Evolutionary conservation across 441 rosid species (phyloP), one percentile per base, ranked within the genome.

Genomic region (Adansonia rubrostipa): DNA sequence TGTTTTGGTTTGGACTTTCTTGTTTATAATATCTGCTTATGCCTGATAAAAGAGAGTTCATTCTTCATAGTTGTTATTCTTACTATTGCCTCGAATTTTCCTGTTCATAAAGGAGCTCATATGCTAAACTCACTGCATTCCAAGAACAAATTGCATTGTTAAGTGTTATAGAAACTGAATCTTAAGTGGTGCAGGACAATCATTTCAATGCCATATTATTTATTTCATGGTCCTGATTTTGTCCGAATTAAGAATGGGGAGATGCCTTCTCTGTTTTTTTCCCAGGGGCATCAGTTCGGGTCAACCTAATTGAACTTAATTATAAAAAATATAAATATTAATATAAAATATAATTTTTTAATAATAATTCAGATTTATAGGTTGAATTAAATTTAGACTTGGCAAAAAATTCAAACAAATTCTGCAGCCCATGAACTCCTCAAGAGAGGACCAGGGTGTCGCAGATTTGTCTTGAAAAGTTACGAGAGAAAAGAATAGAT

Each of bases 371-470:
- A 33, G 36, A 33, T 33, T 33, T 33, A 33, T 33, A 3, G 36
- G 36, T 33, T 33, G 36, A 33, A 33, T 33, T 33, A 33, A 33
- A 33, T 33, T 33, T 33, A 33, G 36, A 33, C 36, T 33, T 33
- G 36, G 36, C 4, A 33, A 33, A 33, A 33, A 33, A 3, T 33
- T 33, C 36, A 3, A 28, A 28, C 33, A 28, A 28, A 28, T 28
- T 28, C 1, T 1, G 28, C 28, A 24, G 28, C 28, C 28, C 28
- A 1, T 24, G 28, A 28, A 28, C 33, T 28, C 33, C 33, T 28
- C 33, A 2, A 28, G 33, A 28, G 33, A 28, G 33, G 33, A 28
- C 33, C 33, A 96, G 86, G 86, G 89, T 28, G 33, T 28, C 33
- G 2, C 33, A 28, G 33, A 28, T 28, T 28, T 28, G 33, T 28